These are phyloP conservation scores for Canavalia gladiata DNA, from an alignment of 306 rosid species.

Conservation along the genomic window DNA sequence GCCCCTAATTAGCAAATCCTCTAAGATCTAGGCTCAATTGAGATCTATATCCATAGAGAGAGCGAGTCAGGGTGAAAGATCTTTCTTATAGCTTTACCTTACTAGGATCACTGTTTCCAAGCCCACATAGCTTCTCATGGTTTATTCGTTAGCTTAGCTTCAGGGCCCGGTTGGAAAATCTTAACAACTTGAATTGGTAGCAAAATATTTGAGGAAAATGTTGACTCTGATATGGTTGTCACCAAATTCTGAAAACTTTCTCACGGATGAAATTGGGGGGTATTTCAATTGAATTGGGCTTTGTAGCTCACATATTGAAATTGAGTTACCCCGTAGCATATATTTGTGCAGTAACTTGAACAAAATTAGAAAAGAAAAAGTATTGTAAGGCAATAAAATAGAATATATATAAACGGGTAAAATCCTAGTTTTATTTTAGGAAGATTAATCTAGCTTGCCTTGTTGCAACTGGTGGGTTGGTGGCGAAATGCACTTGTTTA, in stretches of 20 bases:
- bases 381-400: no score
- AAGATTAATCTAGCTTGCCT: no score
- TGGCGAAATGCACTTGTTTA: no score
- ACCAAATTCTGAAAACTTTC: background rate
- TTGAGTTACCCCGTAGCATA: no score
- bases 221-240: background rate
- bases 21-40: background rate
- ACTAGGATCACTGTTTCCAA: background rate
- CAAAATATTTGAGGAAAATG: conserved; percentile 2
- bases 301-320: no score
- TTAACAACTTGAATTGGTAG: background rate
- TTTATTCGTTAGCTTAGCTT: background rate
- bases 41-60: background rate
- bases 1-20: background rate
- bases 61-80: no score
- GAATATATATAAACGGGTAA: no score
- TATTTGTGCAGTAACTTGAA: no score
- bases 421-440: no score
- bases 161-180: conserved; percentile 10
- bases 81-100: no score
- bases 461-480: no score
- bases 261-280: background rate
- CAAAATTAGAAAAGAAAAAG: no score
- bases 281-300: background rate
- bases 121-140: background rate